Evolutionary conservation across 768 basidiomycete species (phyloP).

Genomic region (Rhizopogon vinicolor): DNA sequence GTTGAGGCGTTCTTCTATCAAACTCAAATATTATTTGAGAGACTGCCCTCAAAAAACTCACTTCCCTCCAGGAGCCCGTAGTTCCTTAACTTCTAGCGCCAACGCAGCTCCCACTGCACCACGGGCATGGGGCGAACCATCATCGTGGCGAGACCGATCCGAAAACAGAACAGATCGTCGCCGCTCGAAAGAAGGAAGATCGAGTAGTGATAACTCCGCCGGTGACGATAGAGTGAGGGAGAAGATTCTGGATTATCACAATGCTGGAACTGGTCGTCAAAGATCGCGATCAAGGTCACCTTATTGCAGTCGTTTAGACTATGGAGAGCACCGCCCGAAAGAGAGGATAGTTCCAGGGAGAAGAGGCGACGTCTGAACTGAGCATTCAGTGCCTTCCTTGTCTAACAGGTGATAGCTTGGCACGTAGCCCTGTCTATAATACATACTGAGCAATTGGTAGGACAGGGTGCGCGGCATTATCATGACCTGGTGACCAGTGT

Average conservation of each 20-base stretch:
- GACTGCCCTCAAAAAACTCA: conserved; percentile 51
- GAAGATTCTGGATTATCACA: conserved; percentile 13
- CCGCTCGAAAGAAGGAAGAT: conserved; percentile 18
- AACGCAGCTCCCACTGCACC: conserved; percentile 28
- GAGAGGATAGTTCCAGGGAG: conserved; percentile 33
- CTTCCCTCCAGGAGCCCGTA: conserved; percentile 22
- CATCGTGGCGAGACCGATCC: conserved; percentile 32
- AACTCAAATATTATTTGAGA: conserved; percentile 12
- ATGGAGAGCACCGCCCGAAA: conserved; percentile 23
- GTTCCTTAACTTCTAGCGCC: conserved; percentile 23
- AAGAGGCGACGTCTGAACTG: conserved; percentile 59
- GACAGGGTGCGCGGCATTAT: not conserved
- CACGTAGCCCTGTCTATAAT: not conserved
- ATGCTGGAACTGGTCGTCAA: conserved; percentile 13
- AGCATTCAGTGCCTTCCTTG: no score
- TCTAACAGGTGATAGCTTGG: no score
- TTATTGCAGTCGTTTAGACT: conserved; percentile 14
- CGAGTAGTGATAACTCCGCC: conserved; percentile 18
- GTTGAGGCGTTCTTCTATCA: not conserved
- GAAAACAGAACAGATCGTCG: conserved; percentile 20
- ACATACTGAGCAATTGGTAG: not conserved
- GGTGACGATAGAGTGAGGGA: conserved; percentile 14
- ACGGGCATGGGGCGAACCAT: conserved; percentile 27
- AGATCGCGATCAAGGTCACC: conserved; percentile 29
- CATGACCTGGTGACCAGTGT: no score